phyloP scores from a whole-genome alignment of 306 rosid species.

The Pterocarpus santalinus region DNA sequence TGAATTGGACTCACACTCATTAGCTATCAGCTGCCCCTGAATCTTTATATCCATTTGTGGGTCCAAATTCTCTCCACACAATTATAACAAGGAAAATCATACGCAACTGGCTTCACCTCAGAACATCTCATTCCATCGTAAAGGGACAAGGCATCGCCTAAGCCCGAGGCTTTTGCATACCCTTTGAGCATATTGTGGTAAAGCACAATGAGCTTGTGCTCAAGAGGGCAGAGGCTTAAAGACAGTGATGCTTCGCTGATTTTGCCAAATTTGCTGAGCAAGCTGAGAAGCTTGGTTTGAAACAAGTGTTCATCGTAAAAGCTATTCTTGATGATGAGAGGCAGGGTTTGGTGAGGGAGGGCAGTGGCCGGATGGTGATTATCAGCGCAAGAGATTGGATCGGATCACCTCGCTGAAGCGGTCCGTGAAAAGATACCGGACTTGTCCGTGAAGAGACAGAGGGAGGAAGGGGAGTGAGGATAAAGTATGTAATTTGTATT shows the following conservation, averaged over 20 bases:
- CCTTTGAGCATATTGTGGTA: constrained; percentile 94
- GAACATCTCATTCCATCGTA: constrained; percentile 68
- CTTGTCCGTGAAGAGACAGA: no score
- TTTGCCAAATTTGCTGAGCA: constrained; percentile 77
- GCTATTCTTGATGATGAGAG: constrained; percentile 75
- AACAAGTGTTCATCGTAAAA: constrained; percentile 74
- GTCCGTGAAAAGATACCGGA: no score
- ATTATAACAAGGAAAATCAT: constrained; percentile 81
- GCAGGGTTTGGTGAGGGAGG: constrained; percentile 64
- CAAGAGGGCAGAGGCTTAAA: constrained; percentile 59
- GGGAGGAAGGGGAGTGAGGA: no score
- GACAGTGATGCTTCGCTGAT: constrained; percentile 71
- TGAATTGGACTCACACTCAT: constrained; percentile 74
- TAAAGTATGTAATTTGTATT: no score
- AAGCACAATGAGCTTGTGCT: constrained; percentile 72
- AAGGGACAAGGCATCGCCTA: constrained; percentile 59
- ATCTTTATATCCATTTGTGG: constrained; percentile 76
- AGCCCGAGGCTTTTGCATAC: constrained; percentile 68
- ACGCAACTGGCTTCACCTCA: constrained; percentile 76
- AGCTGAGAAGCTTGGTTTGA: constrained; percentile 86
- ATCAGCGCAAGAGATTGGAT: no score
- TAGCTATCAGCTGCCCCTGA: constrained; percentile 71
- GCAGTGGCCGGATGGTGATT: no score
- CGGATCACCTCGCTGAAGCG: no score
- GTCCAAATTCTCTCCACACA: constrained; percentile 74